Evolutionary conservation across 2,329 filamentous ascomycete species (phyloP), one percentile per base, ranked within the genome.

Genomic region (Daldinia eschscholtzii): DNA sequence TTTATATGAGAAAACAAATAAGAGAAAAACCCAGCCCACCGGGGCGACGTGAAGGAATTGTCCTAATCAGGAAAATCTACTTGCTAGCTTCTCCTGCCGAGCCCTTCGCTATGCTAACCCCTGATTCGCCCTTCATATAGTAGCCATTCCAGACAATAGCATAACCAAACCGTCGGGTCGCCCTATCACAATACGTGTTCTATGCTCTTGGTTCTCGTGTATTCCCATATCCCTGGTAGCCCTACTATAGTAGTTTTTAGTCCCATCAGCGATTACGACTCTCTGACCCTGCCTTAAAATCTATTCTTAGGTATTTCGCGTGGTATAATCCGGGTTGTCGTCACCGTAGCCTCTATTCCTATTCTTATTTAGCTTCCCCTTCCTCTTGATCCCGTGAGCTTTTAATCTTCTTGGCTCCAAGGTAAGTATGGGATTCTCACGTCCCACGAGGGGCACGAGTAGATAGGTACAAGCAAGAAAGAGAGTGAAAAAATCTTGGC

Each of bases 151-250:
- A 63, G 18, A 44, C 18, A 39, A 57, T 60, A 61, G 50, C 68
- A 46, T 57, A 64, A 61, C 68, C 68, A 63, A 46, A 59, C 65
- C 41, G 58, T 68, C 64, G 68, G 65, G 65, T 68, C 58, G 44
- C 15, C 59, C 52, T 60, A 23, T 62, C 53, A 46, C 42, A 35
- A 57, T 63, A 30, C 65, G 58, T 64, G 26, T 53, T 39, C 33
- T 9, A 26, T 50, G 26, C 12, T 12, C 13, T 18, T 23, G 20
- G 44, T 48, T 26, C 18, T 28, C 37, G 52, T 48, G 20, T 44
- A 67, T 67, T 56, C 10, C 55, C 55, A 30, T 50, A 33, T 42
- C 20, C 64, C 18, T 55, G 26, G 50, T 33, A 35, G 33, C 33
- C 33, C 33, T 35, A 35, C 10, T 33, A 33, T 7, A 9, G 30